Conservation (phyloP, 176 grass and related monocot species). For the Poa annua region DNA sequence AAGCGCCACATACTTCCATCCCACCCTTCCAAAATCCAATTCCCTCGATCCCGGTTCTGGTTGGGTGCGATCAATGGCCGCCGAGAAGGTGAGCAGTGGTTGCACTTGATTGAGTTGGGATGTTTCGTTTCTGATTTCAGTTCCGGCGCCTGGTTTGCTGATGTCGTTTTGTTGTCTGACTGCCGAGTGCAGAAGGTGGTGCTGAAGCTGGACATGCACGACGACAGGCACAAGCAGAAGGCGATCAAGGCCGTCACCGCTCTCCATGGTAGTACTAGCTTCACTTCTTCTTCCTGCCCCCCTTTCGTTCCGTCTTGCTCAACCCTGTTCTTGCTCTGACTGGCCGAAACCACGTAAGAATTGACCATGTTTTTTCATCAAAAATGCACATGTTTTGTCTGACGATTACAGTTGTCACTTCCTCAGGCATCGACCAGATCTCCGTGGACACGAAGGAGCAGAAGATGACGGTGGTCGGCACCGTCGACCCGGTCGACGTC, state of each 20-base stretch:
- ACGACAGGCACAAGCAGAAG: constrained; percentile 81
- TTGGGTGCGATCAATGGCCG: not conserved
- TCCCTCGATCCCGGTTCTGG: too few relatives aligned
- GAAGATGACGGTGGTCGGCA: constrained; percentile 73
- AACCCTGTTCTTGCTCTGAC: too few relatives aligned
- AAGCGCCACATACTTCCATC: not conserved
- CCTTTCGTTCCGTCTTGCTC: too few relatives aligned
- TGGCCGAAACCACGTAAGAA: too few relatives aligned
- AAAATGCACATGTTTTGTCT: too few relatives aligned
- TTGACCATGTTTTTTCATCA: too few relatives aligned
- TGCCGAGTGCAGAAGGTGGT: constrained; percentile 56
- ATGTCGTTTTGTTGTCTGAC: not conserved
- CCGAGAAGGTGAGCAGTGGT: not conserved
- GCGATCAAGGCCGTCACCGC: constrained; percentile 64
- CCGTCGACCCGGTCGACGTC: constrained; percentile 56
- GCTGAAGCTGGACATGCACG: constrained; percentile 81
- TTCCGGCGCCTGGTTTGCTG: not conserved
- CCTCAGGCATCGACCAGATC: constrained; percentile 51
- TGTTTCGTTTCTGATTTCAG: not conserved
- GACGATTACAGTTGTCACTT: too few relatives aligned
- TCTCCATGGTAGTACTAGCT: constrained; percentile 45
- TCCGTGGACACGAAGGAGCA: constrained; percentile 66
- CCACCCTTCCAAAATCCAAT: not conserved
- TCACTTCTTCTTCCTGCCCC: too few relatives aligned
- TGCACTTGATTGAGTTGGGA: not conserved